Base-by-base conservation (phyloP, 2,329 filamentous ascomycete genomes). In the Mollisia scopiformis region DNA sequence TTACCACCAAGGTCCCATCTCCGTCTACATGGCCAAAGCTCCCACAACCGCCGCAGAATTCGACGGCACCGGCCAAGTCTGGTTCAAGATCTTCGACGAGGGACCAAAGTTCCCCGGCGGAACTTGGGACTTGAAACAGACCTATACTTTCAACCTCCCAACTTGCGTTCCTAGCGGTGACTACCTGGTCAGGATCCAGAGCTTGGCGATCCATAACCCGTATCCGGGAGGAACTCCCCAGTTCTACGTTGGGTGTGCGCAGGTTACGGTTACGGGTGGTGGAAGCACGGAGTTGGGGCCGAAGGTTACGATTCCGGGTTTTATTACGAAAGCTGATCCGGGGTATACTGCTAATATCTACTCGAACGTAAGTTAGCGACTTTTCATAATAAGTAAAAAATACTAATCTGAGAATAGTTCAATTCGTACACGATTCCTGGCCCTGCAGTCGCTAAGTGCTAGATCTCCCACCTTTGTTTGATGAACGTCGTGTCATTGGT, bases 1-100 rank as follows among this genome's bases (percentile, higher is more conserved):
- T 16, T 72, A 72, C 50, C 74, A 76, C 51, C 64, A 74, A 21
- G 74, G 74, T 2, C 70, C 73, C 8, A 39, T 74, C 11, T 71
- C 68, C 0, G 69, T 75, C 62, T 71, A 75, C 37, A 71, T 76
- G 70, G 75, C 74, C n/a, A 75, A 76, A 60, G 73, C 73, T 0
- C 71, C 73, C n/a, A 62, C 59, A 55, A 66, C 72, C 3, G 74
- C 71, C 30, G 69, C 70, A 27, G 63, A 63, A 19, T 76, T 72
- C 27, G 74, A 76, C 47, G 74, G 74, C 8, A 71, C 71, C 6
- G 74, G 74, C n/a, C 43, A 64, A 3, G 71, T 73, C 2, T 75
- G 74, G 74, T 75, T 76, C 58, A 74, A 74, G 58, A 73, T 75
- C 41, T 68, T 68, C 51, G 69, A 75, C 49, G 68, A 73, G 33